Conservation (phyloP, 495 filamentous ascomycete genomes). For the Chaetomidium leptoderma region DNA sequence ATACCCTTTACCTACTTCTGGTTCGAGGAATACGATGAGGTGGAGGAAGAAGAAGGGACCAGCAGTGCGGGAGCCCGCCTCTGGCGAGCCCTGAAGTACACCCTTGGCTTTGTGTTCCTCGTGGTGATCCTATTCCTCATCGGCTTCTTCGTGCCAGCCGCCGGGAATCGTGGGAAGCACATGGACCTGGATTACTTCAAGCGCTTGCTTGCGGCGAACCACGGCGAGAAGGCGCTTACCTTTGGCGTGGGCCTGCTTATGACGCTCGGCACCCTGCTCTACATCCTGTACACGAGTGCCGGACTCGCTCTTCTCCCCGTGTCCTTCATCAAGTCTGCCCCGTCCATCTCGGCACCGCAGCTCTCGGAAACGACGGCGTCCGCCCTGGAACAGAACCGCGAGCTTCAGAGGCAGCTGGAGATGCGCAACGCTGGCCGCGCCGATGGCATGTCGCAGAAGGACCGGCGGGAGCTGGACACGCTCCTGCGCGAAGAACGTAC, state of each 20-base stretch:
- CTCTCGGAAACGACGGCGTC: conserved; percentile 69
- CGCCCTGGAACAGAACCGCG: conserved; percentile 78
- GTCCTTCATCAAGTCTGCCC: conserved; percentile 83
- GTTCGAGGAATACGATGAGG: conserved; percentile 94
- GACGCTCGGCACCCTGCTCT: conserved; percentile 77
- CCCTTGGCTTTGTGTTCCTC: conserved; percentile 73
- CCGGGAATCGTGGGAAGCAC: conserved; percentile 57
- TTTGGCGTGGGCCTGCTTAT: conserved; percentile 84
- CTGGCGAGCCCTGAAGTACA: conserved; percentile 86
- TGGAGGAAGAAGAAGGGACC: conserved; percentile 69
- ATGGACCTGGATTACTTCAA: conserved; percentile 88
- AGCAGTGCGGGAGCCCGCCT: conserved; percentile 64
- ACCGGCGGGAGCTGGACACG: conserved; percentile 81
- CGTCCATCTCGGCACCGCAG: conserved; percentile 71
- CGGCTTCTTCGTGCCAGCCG: conserved; percentile 86
- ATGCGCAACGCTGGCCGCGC: conserved; percentile 73
- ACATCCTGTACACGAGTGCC: conserved; percentile 80
- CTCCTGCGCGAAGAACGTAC: conserved; percentile 88
- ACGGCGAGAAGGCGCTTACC: conserved; percentile 85
- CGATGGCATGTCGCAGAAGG: conserved; percentile 72
- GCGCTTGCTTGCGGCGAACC: conserved; percentile 73
- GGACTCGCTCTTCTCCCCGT: conserved; percentile 87
- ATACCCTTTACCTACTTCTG: conserved; percentile 97
- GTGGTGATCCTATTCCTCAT: conserved; percentile 80
- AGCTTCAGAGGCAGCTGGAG: conserved; percentile 87